phyloP scores from a whole-genome alignment of 805 yeast species.

The Metschnikowia peoriensis region DNA sequence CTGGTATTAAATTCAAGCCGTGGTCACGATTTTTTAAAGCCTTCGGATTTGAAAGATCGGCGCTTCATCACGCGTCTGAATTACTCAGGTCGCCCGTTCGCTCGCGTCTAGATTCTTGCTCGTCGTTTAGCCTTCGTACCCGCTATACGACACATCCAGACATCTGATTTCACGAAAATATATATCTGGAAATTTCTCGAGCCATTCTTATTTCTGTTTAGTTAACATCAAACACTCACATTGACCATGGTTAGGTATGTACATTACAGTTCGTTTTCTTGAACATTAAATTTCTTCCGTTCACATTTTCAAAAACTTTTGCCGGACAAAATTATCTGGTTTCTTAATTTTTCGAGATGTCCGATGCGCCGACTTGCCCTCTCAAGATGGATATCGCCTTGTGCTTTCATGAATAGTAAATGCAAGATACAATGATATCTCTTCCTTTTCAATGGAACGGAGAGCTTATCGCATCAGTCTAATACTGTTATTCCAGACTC shows the following conservation, averaged over 20 bases:
- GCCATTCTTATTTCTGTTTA: neutral
- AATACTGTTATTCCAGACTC: neutral
- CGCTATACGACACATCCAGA: slow-evolving; percentile 9
- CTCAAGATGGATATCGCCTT: too few relatives aligned
- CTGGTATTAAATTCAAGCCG: too few relatives aligned
- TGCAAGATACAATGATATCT: too few relatives aligned
- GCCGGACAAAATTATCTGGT: neutral
- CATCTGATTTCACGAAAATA: slow-evolving; percentile 1
- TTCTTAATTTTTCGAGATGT: neutral
- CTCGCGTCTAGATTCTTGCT: neutral
- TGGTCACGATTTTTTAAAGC: too few relatives aligned
- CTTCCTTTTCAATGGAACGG: too few relatives aligned
- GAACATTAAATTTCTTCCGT: neutral
- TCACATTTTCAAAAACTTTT: too few relatives aligned
- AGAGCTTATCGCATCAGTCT: too few relatives aligned
- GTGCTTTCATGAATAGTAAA: too few relatives aligned
- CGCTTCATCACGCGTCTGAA: neutral
- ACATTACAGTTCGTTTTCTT: neutral
- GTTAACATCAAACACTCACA: neutral
- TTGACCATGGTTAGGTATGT: slow-evolving; percentile 20
- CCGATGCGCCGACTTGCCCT: too few relatives aligned
- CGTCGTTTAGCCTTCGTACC: slow-evolving; percentile 7
- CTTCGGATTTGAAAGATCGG: too few relatives aligned
- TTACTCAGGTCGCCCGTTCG: neutral
- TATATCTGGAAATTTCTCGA: neutral